These are phyloP conservation scores for Suillus lakei DNA, from an alignment of 768 basidiomycete species.

Conservation along the genomic window DNA sequence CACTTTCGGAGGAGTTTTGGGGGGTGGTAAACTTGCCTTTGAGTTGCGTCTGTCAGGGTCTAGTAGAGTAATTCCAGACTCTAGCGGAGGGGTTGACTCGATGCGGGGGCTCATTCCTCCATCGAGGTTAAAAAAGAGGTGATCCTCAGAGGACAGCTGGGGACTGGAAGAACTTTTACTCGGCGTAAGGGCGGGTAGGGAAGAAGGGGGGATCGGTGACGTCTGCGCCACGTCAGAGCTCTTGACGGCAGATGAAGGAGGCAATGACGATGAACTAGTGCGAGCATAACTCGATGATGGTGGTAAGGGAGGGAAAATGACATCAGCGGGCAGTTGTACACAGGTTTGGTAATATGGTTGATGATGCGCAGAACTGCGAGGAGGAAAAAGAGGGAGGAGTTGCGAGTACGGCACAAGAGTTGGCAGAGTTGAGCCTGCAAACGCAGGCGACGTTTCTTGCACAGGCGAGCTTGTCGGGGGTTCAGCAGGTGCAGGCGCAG, in stretches of 20 bases:
- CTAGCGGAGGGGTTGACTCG: slow-evolving; percentile 21
- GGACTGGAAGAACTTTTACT: slow-evolving; percentile 71
- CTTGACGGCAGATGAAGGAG: slow-evolving; percentile 29
- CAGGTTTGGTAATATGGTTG: slow-evolving; percentile 77
- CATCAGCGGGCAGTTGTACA: slow-evolving; percentile 58
- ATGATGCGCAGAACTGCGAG: slow-evolving; percentile 64
- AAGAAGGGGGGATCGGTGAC: slow-evolving; percentile 37
- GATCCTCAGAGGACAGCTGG: slow-evolving; percentile 39
- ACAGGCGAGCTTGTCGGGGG: slow-evolving; percentile 19
- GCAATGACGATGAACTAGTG: slow-evolving; percentile 22
- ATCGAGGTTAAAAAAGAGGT: slow-evolving; percentile 18
- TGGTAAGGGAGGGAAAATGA: slow-evolving; percentile 78
- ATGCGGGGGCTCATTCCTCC: slow-evolving; percentile 13
- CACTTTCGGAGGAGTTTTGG: slow-evolving; percentile 36
- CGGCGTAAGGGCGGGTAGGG: slow-evolving; percentile 66
- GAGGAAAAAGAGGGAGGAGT: slow-evolving; percentile 50
- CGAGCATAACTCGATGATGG: slow-evolving; percentile 48
- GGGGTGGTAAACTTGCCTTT: slow-evolving; percentile 19
- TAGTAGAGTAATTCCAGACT: slow-evolving; percentile 13
- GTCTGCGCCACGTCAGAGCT: slow-evolving; percentile 28
- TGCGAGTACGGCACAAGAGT: slow-evolving; percentile 29
- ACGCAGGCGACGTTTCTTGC: slow-evolving; percentile 21
- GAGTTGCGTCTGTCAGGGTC: slow-evolving; percentile 19
- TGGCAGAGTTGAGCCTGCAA: slow-evolving; percentile 24
- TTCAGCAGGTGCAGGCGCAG: slow-evolving; percentile 15